Evolutionary conservation across 2,329 filamentous ascomycete species (phyloP), one percentile per base, ranked within the genome.

Genomic region (Apiospora sp.): DNA sequence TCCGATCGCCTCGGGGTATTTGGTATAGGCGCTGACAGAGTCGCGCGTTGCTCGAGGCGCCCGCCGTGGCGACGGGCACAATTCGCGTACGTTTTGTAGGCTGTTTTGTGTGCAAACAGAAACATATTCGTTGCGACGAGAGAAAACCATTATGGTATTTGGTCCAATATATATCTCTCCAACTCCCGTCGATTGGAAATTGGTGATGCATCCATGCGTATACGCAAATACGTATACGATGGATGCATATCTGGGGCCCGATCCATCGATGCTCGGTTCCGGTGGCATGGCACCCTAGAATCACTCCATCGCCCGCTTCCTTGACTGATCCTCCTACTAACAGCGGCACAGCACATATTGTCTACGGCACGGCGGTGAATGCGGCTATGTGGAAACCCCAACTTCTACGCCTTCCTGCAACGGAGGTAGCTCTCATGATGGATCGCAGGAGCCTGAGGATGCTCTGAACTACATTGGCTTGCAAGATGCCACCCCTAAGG

Each of bases 101-200:
- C 69, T 84, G 82, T 69, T 75, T 79, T 71, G 77, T 75, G 34
- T 83, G 81, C 78, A 85, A 84, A 77, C 78, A 77, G 71, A 82
- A 84, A 74, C 84, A 86, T 75, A 84, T 86, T 69, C 82, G 84
- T 70, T 86, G 84, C 77, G 84, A 86, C 73, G 85, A 86, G 75
- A 80, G 81, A 73, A 84, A 80, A 74, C 85, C 84, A 54, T 79
- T 86, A 58, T 86, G 84, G 84, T 86, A 83, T 76, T 83, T 81
- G 16, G 54, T 19, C 43, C 67, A 44, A 27, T 61, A 41, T 64
- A 37, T 41, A 41, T n/a, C 6, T 24, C 37, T 13, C 19, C 5
- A 37, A n/a, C 19, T 41, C 46, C 46, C 7, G 46, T 49, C 30
- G 2, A 24, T 64, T 41, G 58, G 54, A 41, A 24, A 64, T n/a